A percentile compares a stretch with the other conserved stretches of the same genome.
These are phyloP conservation scores for Diaporthe longicolla DNA, from an alignment of 2,329 filamentous ascomycete species.

Conservation along the genomic window DNA sequence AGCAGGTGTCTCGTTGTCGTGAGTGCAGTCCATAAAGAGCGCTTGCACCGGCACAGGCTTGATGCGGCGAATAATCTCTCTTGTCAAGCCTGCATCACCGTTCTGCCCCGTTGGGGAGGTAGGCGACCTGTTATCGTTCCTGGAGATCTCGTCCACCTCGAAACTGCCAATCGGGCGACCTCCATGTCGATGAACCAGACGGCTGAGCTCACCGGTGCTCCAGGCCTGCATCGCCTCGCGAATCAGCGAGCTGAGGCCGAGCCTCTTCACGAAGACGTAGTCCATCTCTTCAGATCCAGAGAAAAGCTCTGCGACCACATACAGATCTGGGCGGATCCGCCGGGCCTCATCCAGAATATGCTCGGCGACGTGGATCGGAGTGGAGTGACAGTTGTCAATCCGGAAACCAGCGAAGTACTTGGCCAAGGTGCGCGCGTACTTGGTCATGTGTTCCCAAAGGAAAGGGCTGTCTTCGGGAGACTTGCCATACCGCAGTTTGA, in stretches of 20 bases:
- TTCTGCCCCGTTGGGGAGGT: slow-evolving; percentile 51
- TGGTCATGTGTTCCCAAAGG: slow-evolving; percentile 95
- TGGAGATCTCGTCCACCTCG: slow-evolving; percentile 88
- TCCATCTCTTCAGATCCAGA: slow-evolving; percentile 96
- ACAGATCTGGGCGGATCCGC: slow-evolving; percentile 86
- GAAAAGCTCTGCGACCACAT: slow-evolving; percentile 95
- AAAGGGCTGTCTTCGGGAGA: slow-evolving; percentile 88
- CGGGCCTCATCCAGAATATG: slow-evolving; percentile 96
- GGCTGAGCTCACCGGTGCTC: slow-evolving; percentile 93
- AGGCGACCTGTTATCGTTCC: slow-evolving; percentile 63
- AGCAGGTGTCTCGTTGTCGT: slow-evolving; percentile 96
- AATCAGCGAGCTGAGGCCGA: slow-evolving; percentile 92
- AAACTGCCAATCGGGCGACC: slow-evolving; percentile 97
- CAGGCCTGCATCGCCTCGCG: slow-evolving; percentile 99
- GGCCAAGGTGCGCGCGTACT: slow-evolving; percentile 91
- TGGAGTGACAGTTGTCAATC: slow-evolving; percentile 98
- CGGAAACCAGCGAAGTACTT: slow-evolving; percentile 96
- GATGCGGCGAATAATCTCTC: slow-evolving; percentile 83
- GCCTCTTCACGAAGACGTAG: slow-evolving; percentile 92
- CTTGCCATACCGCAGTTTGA: slow-evolving; percentile 92
- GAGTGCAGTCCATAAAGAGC: slow-evolving; percentile 98
- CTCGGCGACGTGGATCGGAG: slow-evolving; percentile 93
- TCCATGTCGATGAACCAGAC: slow-evolving; percentile 92
- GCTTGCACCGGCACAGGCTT: slow-evolving; percentile 92
- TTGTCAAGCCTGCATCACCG: slow-evolving; percentile 55